phyloP scores from a whole-genome alignment of 2,329 filamentous ascomycete species.

The Pseudogymnoascus sp. region DNA sequence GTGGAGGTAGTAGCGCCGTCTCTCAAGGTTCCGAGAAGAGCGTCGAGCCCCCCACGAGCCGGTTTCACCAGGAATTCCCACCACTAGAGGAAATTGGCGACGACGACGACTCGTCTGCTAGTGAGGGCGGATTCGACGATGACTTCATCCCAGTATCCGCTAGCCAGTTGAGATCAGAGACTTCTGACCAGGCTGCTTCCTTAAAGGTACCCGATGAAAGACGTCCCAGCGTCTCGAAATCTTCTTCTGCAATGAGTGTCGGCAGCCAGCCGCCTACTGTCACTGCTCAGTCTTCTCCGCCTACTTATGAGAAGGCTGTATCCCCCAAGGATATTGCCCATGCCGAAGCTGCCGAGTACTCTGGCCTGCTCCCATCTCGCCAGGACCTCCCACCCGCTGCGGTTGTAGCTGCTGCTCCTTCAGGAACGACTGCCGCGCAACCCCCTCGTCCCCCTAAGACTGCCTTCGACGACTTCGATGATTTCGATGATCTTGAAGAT shows the following conservation, averaged over 20 bases:
- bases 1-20: slow-evolving; percentile 32
- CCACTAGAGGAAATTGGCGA: slow-evolving; percentile 81
- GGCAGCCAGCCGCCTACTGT: slow-evolving; percentile 39
- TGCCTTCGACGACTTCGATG: slow-evolving; percentile 67
- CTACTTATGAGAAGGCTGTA: slow-evolving; percentile 41
- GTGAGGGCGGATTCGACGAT: slow-evolving; percentile 80
- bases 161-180: slow-evolving; percentile 22
- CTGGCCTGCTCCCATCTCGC: slow-evolving; percentile 45
- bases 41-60: slow-evolving; percentile 29
- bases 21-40: slow-evolving; percentile 42
- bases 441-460: slow-evolving; percentile 34
- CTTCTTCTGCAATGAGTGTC: slow-evolving; percentile 9
- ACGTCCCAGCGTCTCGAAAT: background rate
- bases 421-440: slow-evolving; percentile 22
- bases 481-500: slow-evolving; percentile 75
- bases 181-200: slow-evolving; percentile 18
- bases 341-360: slow-evolving; percentile 41
- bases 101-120: slow-evolving; percentile 55
- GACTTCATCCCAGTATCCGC: slow-evolving; percentile 64
- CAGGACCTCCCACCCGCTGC: slow-evolving; percentile 37
- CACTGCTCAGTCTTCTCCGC: slow-evolving; percentile 49
- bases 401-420: slow-evolving; percentile 14
- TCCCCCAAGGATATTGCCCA: slow-evolving; percentile 35
- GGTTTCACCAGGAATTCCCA: slow-evolving; percentile 74
- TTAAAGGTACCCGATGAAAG: background rate